These are phyloP conservation scores for Plantago rigida DNA, from an alignment of 305 asterid species.

Conservation along the genomic window DNA sequence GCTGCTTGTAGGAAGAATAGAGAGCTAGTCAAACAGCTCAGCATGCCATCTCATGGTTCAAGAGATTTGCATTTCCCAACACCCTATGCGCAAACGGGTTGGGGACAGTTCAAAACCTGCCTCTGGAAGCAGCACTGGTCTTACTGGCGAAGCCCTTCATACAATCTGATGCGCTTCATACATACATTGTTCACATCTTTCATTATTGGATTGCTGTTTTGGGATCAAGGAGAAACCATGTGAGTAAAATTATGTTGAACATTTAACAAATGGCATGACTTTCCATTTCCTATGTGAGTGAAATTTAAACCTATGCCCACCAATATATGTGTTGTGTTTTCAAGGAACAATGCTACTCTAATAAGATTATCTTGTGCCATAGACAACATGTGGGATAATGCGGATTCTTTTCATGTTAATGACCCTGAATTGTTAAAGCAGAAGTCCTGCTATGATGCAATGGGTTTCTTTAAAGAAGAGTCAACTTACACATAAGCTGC, in stretches of 20 bases:
- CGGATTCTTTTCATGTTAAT: not conserved
- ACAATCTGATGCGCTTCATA: constrained; percentile 35
- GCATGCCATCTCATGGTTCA: constrained; percentile 37
- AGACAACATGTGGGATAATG: not conserved
- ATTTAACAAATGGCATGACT: constrained; percentile 2
- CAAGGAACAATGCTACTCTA: not conserved
- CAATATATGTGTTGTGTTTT: not conserved
- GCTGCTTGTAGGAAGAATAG: constrained; percentile 29
- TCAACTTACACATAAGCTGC: not conserved
- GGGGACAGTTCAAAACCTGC: constrained; percentile 50
- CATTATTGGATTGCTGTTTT: constrained; percentile 34
- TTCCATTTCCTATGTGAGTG: not conserved
- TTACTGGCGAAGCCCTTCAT: constrained; percentile 53
- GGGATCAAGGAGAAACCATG: constrained; percentile 34
- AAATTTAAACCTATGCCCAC: constrained; percentile 8
- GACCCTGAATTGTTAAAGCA: not conserved
- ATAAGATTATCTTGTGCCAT: not conserved
- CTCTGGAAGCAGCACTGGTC: constrained; percentile 51
- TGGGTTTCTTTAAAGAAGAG: not conserved
- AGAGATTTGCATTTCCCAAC: constrained; percentile 36
- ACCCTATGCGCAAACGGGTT: constrained; percentile 29
- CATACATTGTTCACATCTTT: constrained; percentile 30
- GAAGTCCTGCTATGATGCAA: not conserved
- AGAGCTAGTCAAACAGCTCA: constrained; percentile 28
- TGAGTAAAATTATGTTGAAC: constrained; percentile 21